phyloP scores from a whole-genome alignment of 345 rosid genomes.

The Citrus mangshanensis region DNA sequence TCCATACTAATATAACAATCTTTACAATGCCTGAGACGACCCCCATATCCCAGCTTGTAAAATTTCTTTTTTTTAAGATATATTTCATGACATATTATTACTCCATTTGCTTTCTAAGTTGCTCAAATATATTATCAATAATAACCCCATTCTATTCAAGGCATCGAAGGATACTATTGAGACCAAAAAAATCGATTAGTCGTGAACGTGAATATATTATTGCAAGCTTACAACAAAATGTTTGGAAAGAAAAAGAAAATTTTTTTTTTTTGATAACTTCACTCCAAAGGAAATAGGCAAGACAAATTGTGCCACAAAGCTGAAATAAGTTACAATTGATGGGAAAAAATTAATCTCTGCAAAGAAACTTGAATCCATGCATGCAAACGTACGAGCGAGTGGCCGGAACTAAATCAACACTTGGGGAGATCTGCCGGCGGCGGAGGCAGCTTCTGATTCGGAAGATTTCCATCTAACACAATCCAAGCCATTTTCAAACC shows the following conservation, averaged over 20 bases:
- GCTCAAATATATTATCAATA: no score
- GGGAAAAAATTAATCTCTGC: not conserved
- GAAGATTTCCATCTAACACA: constrained; percentile 23
- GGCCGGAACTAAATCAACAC: constrained; percentile 13
- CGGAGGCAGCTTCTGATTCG: constrained; percentile 24
- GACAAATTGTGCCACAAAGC: not conserved
- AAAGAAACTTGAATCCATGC: not conserved
- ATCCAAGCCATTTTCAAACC: constrained; percentile 33
- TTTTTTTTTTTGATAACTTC: not conserved
- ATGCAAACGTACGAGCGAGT: not conserved
- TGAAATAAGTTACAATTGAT: not conserved
- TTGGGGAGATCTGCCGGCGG: constrained; percentile 33
- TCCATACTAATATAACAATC: no score
- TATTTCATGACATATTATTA: no score
- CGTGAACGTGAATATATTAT: no score
- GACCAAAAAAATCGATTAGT: no score
- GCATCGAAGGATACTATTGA: no score
- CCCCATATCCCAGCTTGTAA: no score
- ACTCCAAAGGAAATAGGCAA: not conserved
- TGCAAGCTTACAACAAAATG: not conserved
- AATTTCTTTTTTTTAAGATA: no score
- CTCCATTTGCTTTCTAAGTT: no score
- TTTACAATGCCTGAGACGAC: no score
- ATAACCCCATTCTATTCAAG: no score
- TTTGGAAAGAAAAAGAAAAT: no score